A percentile compares a stretch with the other conserved stretches of the same genome.
These are phyloP conservation scores for Nannizziopsis arthrosporioides DNA, from an alignment of 2,329 filamentous ascomycete genomes.

Conservation along the genomic window DNA sequence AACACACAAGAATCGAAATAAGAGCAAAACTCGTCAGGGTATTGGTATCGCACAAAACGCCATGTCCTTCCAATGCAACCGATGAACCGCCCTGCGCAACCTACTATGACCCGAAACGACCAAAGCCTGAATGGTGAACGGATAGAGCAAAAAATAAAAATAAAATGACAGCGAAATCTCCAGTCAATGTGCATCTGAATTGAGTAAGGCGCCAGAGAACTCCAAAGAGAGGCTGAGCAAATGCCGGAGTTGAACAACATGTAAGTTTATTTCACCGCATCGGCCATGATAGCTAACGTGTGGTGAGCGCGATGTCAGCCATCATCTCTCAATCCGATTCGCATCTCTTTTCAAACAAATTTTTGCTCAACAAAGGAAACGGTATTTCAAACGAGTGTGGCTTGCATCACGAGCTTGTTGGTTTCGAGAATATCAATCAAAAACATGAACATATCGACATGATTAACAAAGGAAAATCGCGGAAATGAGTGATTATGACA, in stretches of 20 bases:
- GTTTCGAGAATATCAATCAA: neutral
- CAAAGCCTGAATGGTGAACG: neutral
- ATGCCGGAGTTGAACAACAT: neutral
- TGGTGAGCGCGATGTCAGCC: neutral
- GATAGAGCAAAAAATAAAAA: neutral
- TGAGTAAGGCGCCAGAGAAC: neutral
- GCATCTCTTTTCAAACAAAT: neutral
- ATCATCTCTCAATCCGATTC: neutral
- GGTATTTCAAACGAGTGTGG: conserved; percentile 4
- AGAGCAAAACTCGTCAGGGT: conserved; percentile 4
- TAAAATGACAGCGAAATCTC: neutral
- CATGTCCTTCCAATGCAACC: conserved; percentile 8
- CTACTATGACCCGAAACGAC: conserved; percentile 8
- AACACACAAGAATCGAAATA: conserved; percentile 8
- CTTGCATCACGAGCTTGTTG: neutral
- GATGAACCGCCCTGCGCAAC: neutral
- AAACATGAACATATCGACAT: neutral
- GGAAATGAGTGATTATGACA: conserved; percentile 4
- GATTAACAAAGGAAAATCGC: neutral
- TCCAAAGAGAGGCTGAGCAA: neutral
- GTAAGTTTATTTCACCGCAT: neutral
- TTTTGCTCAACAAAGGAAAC: conserved; percentile 3
- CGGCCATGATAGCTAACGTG: neutral
- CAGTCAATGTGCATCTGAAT: neutral
- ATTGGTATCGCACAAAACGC: conserved; percentile 8